A percentile compares a stretch with the other conserved stretches of the same genome.
These are phyloP conservation scores for Naganishia sp. DNA, from an alignment of 1,284 basidiomycete genomes.

Conservation along the genomic window DNA sequence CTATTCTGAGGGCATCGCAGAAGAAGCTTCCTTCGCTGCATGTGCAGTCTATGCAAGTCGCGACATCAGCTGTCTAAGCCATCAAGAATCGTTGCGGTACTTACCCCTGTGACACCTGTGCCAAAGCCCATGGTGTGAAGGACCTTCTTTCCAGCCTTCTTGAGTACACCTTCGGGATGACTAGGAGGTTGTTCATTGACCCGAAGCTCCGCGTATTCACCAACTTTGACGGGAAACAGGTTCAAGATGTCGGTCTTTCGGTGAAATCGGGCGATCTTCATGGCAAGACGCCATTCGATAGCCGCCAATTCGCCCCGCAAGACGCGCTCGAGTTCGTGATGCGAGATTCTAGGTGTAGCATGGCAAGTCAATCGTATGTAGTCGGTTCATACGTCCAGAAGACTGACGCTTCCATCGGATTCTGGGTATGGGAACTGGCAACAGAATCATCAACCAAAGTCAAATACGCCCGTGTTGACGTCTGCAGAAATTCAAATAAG, in stretches of 20 bases:
- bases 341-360: slow-evolving; percentile 5
- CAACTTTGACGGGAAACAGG: slow-evolving; percentile 25
- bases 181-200: slow-evolving; percentile 19
- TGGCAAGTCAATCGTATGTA: background rate
- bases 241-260: slow-evolving; percentile 18
- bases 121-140: slow-evolving; percentile 25
- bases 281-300: slow-evolving; percentile 27
- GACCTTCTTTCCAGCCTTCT: slow-evolving; percentile 26
- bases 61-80: background rate
- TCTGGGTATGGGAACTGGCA: slow-evolving; percentile 26
- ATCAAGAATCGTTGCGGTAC: background rate
- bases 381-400: background rate
- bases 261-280: slow-evolving; percentile 26
- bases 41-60: background rate
- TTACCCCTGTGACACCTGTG: slow-evolving; percentile 16
- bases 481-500: background rate
- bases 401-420: slow-evolving; percentile 23
- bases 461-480: slow-evolving; percentile 20
- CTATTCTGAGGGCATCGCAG: slow-evolving; percentile 16
- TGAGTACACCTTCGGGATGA: slow-evolving; percentile 23
- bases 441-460: slow-evolving; percentile 18
- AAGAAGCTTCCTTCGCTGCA: slow-evolving; percentile 11
- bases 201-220: slow-evolving; percentile 18
- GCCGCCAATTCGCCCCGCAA: slow-evolving; percentile 12
- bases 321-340: slow-evolving; percentile 23